A percentile compares a stretch with the other conserved stretches of the same genome.
phyloP scores from a whole-genome alignment of 1,284 basidiomycete species.

The Polyporus tsugae region DNA sequence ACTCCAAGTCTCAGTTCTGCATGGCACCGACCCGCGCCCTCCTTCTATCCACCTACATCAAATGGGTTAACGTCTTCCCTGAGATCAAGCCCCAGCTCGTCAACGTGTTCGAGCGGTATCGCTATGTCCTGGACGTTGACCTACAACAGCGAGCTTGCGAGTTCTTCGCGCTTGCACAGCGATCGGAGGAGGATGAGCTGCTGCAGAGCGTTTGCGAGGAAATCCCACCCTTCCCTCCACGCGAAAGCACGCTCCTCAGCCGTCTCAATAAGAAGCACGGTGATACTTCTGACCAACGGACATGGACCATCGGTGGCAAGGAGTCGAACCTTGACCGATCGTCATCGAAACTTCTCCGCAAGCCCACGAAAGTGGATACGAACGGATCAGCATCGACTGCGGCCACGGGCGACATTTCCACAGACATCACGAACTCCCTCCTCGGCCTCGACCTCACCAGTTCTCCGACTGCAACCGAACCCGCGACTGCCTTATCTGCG shows the following conservation, averaged over 20 bases:
- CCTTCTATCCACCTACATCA: slow-evolving; percentile 96
- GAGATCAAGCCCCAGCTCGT: slow-evolving; percentile 96
- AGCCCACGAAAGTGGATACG: slow-evolving; percentile 43
- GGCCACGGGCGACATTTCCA: slow-evolving; percentile 42
- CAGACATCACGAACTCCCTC: slow-evolving; percentile 79
- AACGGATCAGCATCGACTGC: slow-evolving; percentile 35
- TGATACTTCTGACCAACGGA: slow-evolving; percentile 92
- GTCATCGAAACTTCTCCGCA: slow-evolving; percentile 59
- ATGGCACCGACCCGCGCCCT: slow-evolving; percentile 92
- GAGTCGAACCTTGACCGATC: slow-evolving; percentile 86
- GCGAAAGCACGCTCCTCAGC: slow-evolving; percentile 89
- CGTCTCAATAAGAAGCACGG: slow-evolving; percentile 90
- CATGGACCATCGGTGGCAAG: slow-evolving; percentile 95
- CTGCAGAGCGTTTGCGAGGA: slow-evolving; percentile 97
- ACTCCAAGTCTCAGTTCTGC: slow-evolving; percentile 96
- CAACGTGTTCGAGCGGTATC: slow-evolving; percentile 97
- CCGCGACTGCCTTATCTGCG: slow-evolving; percentile 37
- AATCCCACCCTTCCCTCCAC: slow-evolving; percentile 98
- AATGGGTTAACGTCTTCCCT: slow-evolving; percentile 99
- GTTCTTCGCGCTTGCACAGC: slow-evolving; percentile 86
- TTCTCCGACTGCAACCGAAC: slow-evolving; percentile 43
- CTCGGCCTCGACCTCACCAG: slow-evolving; percentile 83
- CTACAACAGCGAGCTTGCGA: slow-evolving; percentile 99
- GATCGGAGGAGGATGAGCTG: slow-evolving; percentile 89
- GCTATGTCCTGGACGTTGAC: slow-evolving; percentile 97